Percentiles rank a stretch among this genome's conserved stretches.
These are phyloP conservation scores for Stagonosporopsis rhizophila DNA, from an alignment of 2,329 filamentous ascomycete genomes.

Conservation along the genomic window DNA sequence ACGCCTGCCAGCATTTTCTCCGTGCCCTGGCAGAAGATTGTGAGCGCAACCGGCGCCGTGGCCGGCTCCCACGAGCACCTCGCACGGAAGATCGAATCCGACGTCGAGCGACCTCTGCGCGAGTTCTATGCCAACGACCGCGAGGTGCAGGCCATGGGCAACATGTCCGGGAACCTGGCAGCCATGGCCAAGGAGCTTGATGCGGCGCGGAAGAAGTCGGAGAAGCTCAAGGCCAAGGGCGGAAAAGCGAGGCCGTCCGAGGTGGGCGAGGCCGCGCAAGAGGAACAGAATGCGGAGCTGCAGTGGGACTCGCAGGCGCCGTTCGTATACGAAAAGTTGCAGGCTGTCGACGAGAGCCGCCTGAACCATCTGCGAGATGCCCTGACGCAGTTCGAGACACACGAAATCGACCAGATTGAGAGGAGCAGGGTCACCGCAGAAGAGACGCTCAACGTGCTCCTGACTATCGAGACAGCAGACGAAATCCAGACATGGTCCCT, in stretches of 20 bases:
- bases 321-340: constrained; percentile 91
- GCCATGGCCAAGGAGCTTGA: constrained; percentile 85
- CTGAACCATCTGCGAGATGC: constrained; percentile 89
- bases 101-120: constrained; percentile 85
- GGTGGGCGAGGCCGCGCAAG: constrained; percentile 74
- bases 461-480: constrained; percentile 85
- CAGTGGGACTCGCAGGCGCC: constrained; percentile 96
- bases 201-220: constrained; percentile 80
- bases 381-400: constrained; percentile 90
- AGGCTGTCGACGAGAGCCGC: constrained; percentile 87
- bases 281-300: constrained; percentile 77
- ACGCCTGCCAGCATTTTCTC: constrained; percentile 76
- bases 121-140: constrained; percentile 73
- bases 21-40: constrained; percentile 85
- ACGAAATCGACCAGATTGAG: constrained; percentile 87
- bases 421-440: constrained; percentile 76
- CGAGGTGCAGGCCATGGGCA: constrained; percentile 81
- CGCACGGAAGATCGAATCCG: constrained; percentile 81
- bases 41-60: constrained; percentile 78
- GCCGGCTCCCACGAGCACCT: constrained; percentile 85
- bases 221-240: constrained; percentile 82
- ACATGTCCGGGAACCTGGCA: constrained; percentile 81
- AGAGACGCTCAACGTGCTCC: constrained; percentile 77
- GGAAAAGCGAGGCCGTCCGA: constrained; percentile 78
- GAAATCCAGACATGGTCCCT: constrained; percentile 80